Evolutionary conservation across 2,329 filamentous ascomycete genomes (phyloP).

Genomic region (Aspergillus amoenus): DNA sequence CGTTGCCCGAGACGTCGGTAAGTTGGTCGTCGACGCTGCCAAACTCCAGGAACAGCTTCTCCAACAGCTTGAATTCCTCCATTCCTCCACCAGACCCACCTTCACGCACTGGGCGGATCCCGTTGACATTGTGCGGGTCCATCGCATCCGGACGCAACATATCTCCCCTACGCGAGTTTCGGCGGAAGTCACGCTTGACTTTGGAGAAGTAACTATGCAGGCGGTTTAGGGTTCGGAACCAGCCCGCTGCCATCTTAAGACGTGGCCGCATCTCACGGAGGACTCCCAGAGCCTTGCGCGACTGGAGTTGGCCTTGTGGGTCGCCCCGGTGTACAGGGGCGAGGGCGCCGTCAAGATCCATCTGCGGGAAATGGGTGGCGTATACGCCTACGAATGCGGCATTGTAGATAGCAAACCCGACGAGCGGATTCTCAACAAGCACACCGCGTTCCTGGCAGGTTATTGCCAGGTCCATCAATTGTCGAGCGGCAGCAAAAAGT

Average conservation of each 20-base stretch:
- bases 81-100: slow-evolving; percentile 31
- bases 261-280: slow-evolving; percentile 43
- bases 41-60: slow-evolving; percentile 42
- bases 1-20: slow-evolving; percentile 26
- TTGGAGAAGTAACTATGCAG: slow-evolving; percentile 43
- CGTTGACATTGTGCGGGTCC: slow-evolving; percentile 27
- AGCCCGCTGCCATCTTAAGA: slow-evolving; percentile 41
- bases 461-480: slow-evolving; percentile 54
- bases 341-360: slow-evolving; percentile 54
- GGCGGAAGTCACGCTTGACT: slow-evolving; percentile 39
- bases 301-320: slow-evolving; percentile 32
- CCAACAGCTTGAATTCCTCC: slow-evolving; percentile 43
- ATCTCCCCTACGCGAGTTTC: slow-evolving; percentile 33
- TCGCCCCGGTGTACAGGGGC: slow-evolving; percentile 32
- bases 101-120: slow-evolving; percentile 32
- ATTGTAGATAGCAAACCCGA: slow-evolving; percentile 56
- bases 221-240: slow-evolving; percentile 46
- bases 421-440: slow-evolving; percentile 55
- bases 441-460: slow-evolving; percentile 52
- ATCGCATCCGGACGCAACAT: slow-evolving; percentile 25
- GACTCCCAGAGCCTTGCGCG: slow-evolving; percentile 38
- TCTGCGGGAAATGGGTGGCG: slow-evolving; percentile 54
- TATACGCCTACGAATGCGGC: slow-evolving; percentile 54
- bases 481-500: slow-evolving; percentile 53
- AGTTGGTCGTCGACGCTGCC: slow-evolving; percentile 42